Evolutionary conservation across 805 yeast species (phyloP).

Genomic region (Hemisphaericaspora nanyangensis): DNA sequence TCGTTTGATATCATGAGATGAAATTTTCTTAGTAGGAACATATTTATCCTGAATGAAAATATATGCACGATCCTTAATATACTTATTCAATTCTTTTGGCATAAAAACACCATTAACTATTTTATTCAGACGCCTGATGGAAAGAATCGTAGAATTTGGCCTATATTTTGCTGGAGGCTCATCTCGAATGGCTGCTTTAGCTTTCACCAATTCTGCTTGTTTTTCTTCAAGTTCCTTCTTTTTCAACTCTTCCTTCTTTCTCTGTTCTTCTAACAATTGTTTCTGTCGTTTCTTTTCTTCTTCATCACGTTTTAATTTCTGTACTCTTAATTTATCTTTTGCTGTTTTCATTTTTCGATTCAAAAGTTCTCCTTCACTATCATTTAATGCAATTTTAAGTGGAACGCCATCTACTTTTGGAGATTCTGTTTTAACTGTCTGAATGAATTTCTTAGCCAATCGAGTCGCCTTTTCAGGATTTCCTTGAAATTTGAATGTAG

Average conservation of each 20-base stretch:
- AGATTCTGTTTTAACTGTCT: conserved; percentile 21
- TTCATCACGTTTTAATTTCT: conserved; percentile 26
- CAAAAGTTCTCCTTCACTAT: conserved; percentile 35
- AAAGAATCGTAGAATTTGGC: conserved; percentile 34
- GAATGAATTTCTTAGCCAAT: conserved; percentile 30
- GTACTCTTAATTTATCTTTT: conserved; percentile 21
- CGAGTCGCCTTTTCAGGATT: conserved; percentile 41
- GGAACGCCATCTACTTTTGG: conserved; percentile 50
- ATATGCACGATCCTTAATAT: conserved; percentile 55
- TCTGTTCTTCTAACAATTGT: conserved; percentile 13
- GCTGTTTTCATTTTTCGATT: conserved; percentile 35
- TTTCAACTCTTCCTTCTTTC: conserved; percentile 12
- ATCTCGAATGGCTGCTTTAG: not conserved
- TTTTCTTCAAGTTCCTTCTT: conserved; percentile 16
- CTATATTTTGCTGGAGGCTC: conserved; percentile 10
- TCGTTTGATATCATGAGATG: conserved; percentile 56
- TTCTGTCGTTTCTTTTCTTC: conserved; percentile 19
- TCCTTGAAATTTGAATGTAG: conserved; percentile 60
- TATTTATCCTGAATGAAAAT: conserved; percentile 51
- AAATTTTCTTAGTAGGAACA: conserved; percentile 45
- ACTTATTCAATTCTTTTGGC: conserved; percentile 46
- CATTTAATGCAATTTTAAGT: conserved; percentile 53
- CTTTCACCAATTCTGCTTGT: conserved; percentile 6
- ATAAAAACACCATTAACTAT: conserved; percentile 35
- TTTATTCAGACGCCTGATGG: conserved; percentile 26